Percentiles rank a stretch among this genome's conserved stretches.
Evolutionary conservation across 305 asterid species (phyloP).

Genomic region (Fraxinus sp.): DNA sequence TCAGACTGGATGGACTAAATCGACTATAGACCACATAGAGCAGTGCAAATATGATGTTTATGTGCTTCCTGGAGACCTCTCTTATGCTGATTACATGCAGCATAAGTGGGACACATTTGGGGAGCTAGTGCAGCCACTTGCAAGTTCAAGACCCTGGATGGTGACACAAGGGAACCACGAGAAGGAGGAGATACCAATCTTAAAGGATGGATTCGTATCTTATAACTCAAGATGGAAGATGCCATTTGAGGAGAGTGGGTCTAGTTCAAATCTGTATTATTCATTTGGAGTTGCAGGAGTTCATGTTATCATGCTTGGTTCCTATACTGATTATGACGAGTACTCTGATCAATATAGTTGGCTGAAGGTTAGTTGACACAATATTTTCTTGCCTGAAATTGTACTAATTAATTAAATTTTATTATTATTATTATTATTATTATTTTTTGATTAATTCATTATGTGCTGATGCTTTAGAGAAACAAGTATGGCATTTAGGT

Average conservation of each 20-base stretch:
- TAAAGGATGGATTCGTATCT: slow-evolving; percentile 53
- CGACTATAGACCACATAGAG: slow-evolving; percentile 78
- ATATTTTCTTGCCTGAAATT: neutral
- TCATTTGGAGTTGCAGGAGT: slow-evolving; percentile 77
- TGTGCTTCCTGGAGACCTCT: slow-evolving; percentile 86
- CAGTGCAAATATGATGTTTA: slow-evolving; percentile 76
- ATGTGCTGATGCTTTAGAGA: neutral
- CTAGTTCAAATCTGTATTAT: slow-evolving; percentile 36
- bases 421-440: no score
- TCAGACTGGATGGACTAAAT: slow-evolving; percentile 87
- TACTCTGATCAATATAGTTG: slow-evolving; percentile 69
- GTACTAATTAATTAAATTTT: neutral
- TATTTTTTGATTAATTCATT: neutral
- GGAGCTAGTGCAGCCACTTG: neutral
- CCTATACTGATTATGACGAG: slow-evolving; percentile 57
- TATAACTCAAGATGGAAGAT: slow-evolving; percentile 92
- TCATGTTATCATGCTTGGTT: slow-evolving; percentile 82
- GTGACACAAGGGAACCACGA: slow-evolving; percentile 51
- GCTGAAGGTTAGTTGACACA: slow-evolving; percentile 64
- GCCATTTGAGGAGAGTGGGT: slow-evolving; percentile 79
- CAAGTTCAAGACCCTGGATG: neutral
- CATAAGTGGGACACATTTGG: slow-evolving; percentile 25
- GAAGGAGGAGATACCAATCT: slow-evolving; percentile 54
- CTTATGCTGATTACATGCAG: slow-evolving; percentile 88
- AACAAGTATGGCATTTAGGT: neutral